A percentile compares a stretch with the other conserved stretches of the same genome.
Conservation (phyloP, 2,329 filamentous ascomycete genomes). For the Helminthosporium solani region DNA sequence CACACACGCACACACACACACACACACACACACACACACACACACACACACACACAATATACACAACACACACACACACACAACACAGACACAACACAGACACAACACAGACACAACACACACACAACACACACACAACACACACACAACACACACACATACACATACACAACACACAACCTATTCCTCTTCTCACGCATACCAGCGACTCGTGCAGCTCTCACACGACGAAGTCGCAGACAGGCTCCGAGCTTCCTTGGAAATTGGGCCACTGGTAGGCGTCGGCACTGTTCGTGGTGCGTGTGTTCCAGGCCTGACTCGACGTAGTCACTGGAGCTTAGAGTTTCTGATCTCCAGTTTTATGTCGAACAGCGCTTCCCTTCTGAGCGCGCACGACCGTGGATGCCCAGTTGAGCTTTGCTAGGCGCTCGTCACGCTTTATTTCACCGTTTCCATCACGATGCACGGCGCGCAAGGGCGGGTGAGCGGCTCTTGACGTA, state of each 20-base stretch:
- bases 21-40: too few species aligned
- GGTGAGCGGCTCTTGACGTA: conserved; percentile 10
- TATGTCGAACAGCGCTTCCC: conserved; percentile 2
- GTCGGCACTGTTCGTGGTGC: neutral
- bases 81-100: too few species aligned
- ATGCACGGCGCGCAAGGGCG: conserved; percentile 5
- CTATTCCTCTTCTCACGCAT: too few species aligned
- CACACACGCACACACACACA: too few species aligned
- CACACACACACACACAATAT: too few species aligned
- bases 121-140: too few species aligned
- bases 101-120: too few species aligned
- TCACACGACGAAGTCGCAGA: neutral
- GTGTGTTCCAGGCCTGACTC: conserved; percentile 11
- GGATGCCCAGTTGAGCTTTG: conserved; percentile 8
- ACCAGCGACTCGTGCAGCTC: too few species aligned
- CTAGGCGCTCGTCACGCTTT: conserved; percentile 18
- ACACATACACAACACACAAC: too few species aligned
- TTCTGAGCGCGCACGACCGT: conserved; percentile 10
- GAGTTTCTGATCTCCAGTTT: conserved; percentile 1
- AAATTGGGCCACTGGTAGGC: neutral
- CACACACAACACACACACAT: too few species aligned
- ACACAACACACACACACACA: too few species aligned
- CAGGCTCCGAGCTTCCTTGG: neutral
- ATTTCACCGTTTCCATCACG: conserved; percentile 5
- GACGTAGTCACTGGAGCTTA: neutral